Evolutionary conservation across 441 rosid species (phyloP), one percentile per base, ranked within the genome.

Genomic region (Euphorbia schlechtendalii): DNA sequence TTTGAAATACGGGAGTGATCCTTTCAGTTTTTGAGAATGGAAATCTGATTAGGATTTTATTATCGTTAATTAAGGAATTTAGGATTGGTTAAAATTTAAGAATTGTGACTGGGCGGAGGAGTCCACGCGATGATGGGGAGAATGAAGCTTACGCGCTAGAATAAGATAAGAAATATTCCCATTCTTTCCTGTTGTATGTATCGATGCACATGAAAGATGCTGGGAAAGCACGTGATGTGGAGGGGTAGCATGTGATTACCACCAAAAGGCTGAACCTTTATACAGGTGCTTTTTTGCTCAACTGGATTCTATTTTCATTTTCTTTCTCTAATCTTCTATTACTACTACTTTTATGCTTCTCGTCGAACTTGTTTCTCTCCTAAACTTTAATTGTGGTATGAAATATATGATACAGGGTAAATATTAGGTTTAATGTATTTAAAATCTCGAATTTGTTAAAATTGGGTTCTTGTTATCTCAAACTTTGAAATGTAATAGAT

Each of bases 221-320:
- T 64, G 59, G 18, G 48, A 54, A 52, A 3, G 68, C 78, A 74
- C 74, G 78, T 72, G 77, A 69, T 21, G 10, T 14, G 17, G 51
- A 46, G 25, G 60, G 17, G 64, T 10, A 24, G 46, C 75, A 69
- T 45, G 76, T 69, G 74, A 64, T 32, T 2, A 11, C 36, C 74
- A 36, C 59, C 36, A 18, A 15, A 38, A 40, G 11, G 28, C 38
- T 22, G 54, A 45, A 13, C 25, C 2, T 20, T 21, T n/a, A 38
- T 8, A 38, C 41, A 38, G 41, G 20, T 17, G 6, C 25, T 30
- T 43, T 61, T 24, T 25, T 14, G 5, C 27, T 36, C n/a, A 46
- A 46, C 15, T 46, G 51, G 51, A 15, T 46, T 46, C 51, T 46
- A 46, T 46, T 46, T 5, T 46, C 4, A 46, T 46, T 46, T 46